Conservation (phyloP, 192 early-diverging fungal species). For the Backusella psychrophila region DNA sequence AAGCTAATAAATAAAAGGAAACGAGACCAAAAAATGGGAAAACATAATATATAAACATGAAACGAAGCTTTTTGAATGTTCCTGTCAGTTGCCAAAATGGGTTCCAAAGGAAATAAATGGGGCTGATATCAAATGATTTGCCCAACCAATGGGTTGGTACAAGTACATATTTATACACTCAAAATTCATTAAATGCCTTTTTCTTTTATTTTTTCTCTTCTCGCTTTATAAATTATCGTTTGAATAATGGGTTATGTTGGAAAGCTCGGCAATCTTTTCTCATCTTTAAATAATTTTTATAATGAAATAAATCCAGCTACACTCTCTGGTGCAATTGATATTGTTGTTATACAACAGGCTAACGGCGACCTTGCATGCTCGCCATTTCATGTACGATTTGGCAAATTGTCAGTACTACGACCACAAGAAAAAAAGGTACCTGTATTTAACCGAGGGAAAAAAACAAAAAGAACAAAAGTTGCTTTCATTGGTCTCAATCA, state of each 20-base stretch:
- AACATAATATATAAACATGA: background rate
- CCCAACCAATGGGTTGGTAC: background rate
- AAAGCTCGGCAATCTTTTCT: constrained; percentile 56
- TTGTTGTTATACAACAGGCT: constrained; percentile 83
- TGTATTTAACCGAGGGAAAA: background rate
- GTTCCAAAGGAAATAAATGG: background rate
- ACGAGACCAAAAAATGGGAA: background rate
- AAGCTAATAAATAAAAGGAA: background rate
- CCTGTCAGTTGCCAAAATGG: background rate
- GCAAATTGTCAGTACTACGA: constrained; percentile 88
- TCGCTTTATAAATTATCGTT: background rate
- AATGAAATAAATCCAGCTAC: constrained; percentile 96
- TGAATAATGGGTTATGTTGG: constrained; percentile 59
- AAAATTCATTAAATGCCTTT: background rate
- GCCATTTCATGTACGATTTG: constrained; percentile 98
- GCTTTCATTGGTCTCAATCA: background rate
- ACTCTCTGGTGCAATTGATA: constrained; percentile 95
- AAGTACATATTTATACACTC: background rate
- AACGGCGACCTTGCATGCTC: constrained; percentile 86
- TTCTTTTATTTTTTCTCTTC: background rate
- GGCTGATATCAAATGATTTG: background rate
- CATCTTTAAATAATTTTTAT: constrained; percentile 85
- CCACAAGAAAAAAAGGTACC: constrained; percentile 90
- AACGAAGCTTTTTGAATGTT: background rate
- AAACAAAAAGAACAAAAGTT: background rate